Base-by-base conservation (phyloP, 257 asterid species). In the Perilla frutescens region DNA sequence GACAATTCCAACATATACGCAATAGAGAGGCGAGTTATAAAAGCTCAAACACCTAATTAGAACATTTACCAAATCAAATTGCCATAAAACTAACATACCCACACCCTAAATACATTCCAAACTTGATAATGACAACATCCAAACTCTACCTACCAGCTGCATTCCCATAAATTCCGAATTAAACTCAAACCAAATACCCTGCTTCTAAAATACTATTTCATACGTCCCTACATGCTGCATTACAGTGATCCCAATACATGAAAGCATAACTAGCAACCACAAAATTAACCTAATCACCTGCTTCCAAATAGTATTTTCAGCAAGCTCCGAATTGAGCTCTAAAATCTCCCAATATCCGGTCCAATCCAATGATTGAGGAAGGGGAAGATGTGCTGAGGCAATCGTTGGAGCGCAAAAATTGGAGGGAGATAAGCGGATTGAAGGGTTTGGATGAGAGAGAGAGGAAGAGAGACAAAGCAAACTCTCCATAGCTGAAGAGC, bases 321-420 rank as follows among this genome's bases (percentile, higher is more conserved):
- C 97, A 73, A 84, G 90, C 89, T 95, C 97, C 9, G 99, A 79
- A 80, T 95, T 95, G 66, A 95, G 98, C 85, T 95, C 99, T 87
- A 95, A 72, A 76, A 92, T 86, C 87, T 95, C 99, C 99, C 99
- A 95, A 82, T 95, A 91, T 81, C 68, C 77, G 85, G 75, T 92
- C 93, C 87, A 95, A 87, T 47, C 91, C 93, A 83, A 92, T 89
- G 83, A 94, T 94, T n/a, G 96, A 81, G 47, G 86, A 83, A 36
- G 96, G 80, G 68, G 93, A 80, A 47, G 96, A 77, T 34, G 97
- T 89, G 26, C 96, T 92, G 57, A 85, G 81, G 49, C 76, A 82
- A 66, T 68, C 63, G 36, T 44, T 71, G 43, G 57, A 95, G 82
- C 7, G 96, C 89, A 3, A 95, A 91, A 81, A 92, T 59, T 9